Conservation (phyloP, 768 basidiomycete genomes). For the Lactifluus subvellereus region DNA sequence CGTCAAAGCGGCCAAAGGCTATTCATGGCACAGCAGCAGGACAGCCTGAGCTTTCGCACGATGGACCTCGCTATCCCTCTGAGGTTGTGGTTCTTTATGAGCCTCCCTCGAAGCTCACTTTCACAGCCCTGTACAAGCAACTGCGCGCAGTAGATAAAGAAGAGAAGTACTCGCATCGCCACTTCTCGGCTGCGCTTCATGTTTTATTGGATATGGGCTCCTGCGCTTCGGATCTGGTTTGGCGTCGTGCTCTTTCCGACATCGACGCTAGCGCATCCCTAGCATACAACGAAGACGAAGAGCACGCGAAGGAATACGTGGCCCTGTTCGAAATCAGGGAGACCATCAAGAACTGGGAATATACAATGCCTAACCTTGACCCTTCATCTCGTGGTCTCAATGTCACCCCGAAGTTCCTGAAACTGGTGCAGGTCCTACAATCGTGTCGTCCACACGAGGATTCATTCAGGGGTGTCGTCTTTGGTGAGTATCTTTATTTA, state of each 20-base stretch:
- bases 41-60: slow-evolving; percentile 1
- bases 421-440: slow-evolving; percentile 53
- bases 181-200: slow-evolving; percentile 44
- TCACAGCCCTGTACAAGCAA: slow-evolving; percentile 42
- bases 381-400: slow-evolving; percentile 55
- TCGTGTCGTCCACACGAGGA: slow-evolving; percentile 49
- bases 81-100: slow-evolving; percentile 56
- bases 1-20: slow-evolving; percentile 9
- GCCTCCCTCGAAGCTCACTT: slow-evolving; percentile 30
- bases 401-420: slow-evolving; percentile 60
- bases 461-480: slow-evolving; percentile 57
- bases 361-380: slow-evolving; percentile 58
- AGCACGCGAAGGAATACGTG: slow-evolving; percentile 34
- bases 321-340: slow-evolving; percentile 29
- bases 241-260: slow-evolving; percentile 49
- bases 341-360: slow-evolving; percentile 55
- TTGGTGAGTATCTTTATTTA: slow-evolving; percentile 40
- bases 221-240: slow-evolving; percentile 66
- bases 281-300: slow-evolving; percentile 30
- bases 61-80: slow-evolving; percentile 29
- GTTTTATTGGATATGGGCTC: slow-evolving; percentile 52
- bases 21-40: neutral
- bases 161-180: slow-evolving; percentile 35
- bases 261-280: slow-evolving; percentile 29
- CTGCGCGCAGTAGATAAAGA: slow-evolving; percentile 42